Base-by-base conservation (phyloP, 495 filamentous ascomycete species). In the Daldinia caldariorum region DNA sequence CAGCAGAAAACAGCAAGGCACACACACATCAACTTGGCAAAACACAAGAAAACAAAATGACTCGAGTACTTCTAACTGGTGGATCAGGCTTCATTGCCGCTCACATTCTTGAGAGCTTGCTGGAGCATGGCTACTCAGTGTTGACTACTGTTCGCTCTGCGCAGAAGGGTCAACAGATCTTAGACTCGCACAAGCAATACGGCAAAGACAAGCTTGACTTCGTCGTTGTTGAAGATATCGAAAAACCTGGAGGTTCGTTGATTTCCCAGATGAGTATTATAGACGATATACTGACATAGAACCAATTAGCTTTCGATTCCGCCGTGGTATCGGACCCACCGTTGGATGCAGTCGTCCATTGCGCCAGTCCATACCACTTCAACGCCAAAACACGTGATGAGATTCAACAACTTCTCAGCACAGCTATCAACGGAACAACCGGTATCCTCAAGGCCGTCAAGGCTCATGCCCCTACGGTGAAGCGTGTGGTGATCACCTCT, bases 331-430 rank as follows among this genome's bases (percentile, higher is more conserved):
- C 43, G 6, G 43, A 47, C 43, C 43, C 43, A 47, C 43, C 43
- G 18, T 47, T 47, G 9, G 43, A 47, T 18, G 43, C 43, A 47
- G 43, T 18, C 4, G 43, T 47, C 20, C 43, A 47, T 22, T 47
- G 43, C 5, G 43, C 43, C 18, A 47, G 43, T 9, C 43, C 43
- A 0, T 47, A 47, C 9, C 43, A 47, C 18, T 47, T 47, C 18
- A 47, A 47, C 43, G 43, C 43, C 43, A 47, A 47, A 47, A 47
- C 43, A 47, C 43, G 43, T 47, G 43, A 47, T 47, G 43, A 47
- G 9, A 47, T 47, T 3, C 43, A 47, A 20, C 43, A 47, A 47
- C 43, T 47, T 13, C 18, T 47, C 43, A 47, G 43, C 18, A 47
- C 43, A 3, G 43, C 43, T 22, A 47, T 47, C 20, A 47, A 47